Evolutionary conservation across 257 asterid species (phyloP), one percentile per base, ranked within the genome.

Genomic region (Scutellaria barbata): DNA sequence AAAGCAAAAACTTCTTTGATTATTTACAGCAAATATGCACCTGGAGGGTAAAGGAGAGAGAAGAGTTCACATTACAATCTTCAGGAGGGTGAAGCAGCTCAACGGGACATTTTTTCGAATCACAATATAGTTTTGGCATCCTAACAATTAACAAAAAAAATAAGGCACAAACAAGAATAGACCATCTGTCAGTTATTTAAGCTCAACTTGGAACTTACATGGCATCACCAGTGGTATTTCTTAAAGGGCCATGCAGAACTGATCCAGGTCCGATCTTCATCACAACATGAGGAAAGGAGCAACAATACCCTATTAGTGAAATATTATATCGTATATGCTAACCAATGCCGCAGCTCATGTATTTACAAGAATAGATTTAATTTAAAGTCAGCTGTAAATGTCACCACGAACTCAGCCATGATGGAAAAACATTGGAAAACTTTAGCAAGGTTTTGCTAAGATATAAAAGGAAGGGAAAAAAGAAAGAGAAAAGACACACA

Each of bases 31-130:
- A 40, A 72, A 77, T 69, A 54, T 35, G 71, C 79, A 95, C 99
- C 99, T 95, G 99, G 61, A 95, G 89, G 77, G 99, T 92, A 75
- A 95, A 95, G 66, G 97, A 81, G 67, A 95, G 85, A 64, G 99
- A 95, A 69, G 99, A 90, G 76, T 95, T 95, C 82, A 95, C 97
- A 12, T 90, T 95, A 80, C 99, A 95, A 82, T 95, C 99, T 76
- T 95, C 99, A 68, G 99, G 99, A 41, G 99, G 99, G 55, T 85
- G 90, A 77, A 95, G 96, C 82, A 95, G 80, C 85, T 95, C 98
- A 42, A 50, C 11, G 5, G 99, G 97, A 74, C 99, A 95, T 74
- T 76, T 86, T 77, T 85, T 78, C 17, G 76, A 73, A 54, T 84
- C 72, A 74, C 99, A 95, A 63, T 87, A 73, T 69, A 95, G 89